Evolutionary conservation across 192 early-diverging fungal species (phyloP), one percentile per base, ranked within the genome.

Genomic region (Globomyces pollinis-pini): DNA sequence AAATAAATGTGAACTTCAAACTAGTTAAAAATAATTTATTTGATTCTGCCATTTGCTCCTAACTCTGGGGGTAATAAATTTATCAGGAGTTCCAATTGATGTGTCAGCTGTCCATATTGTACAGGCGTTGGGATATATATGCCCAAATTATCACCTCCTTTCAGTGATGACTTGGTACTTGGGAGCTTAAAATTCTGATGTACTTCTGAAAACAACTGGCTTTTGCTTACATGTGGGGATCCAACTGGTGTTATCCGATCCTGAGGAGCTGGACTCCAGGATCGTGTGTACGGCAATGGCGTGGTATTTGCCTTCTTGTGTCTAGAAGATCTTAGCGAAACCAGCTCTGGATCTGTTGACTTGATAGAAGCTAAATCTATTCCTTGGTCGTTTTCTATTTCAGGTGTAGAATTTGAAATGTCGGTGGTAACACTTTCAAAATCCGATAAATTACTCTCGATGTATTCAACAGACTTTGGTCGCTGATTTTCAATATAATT

Each of bases 31-130:
- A 47, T 15, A 1, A 5, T 28, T 7, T 26, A 47, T 47, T 55
- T 28, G 2, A 20, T 31, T 50, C 26, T 34, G 28, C 18, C 38
- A 28, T 35, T 67, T 7, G 57, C 60, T 24, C 70, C 45, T 28
- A 77, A 55, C 21, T 69, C 69, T 43, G 73, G 66, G 12, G 71
- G 71, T n/a, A 77, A 41, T 3, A 73, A 33, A 12, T 32, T 51
- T 31, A 74, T 51, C 23, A 77, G 60, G 0, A 33, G n/a, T 31
- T 67, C 66, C 29, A 66, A 28, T 52, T 77, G 75, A 30, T 6
- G 28, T 21, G 41, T 52, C 2, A 77, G 38, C 44, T 60, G 45
- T 21, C 26, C 38, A 42, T 72, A 74, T 64, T 74, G 71, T 29
- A 61, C 62, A n/a, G 9, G 18, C 8, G 65, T 58, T 0, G 75